Base-by-base conservation (phyloP, 805 yeast genomes). In the Lachancea fermentati region DNA sequence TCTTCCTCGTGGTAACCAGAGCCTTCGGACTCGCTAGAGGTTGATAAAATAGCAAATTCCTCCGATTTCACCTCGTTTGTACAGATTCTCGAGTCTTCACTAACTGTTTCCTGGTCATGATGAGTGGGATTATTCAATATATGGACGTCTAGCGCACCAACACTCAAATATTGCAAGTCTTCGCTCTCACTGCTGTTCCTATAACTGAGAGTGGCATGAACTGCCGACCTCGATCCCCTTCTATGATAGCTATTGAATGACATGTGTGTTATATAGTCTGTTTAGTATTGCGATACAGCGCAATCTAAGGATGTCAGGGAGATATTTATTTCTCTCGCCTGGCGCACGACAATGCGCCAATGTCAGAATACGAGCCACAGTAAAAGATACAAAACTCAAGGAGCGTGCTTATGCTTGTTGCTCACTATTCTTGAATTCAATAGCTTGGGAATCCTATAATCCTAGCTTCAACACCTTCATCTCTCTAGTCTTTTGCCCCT, bases 41-140 rank as follows among this genome's bases (percentile, higher is more conserved):
- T 47, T 2, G 55, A 52, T 14, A 52, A 43, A 17, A 52, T 45
- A 1, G 55, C 55, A 30, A 43, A 43, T 31, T 52, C 54, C 8
- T 49, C 50, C 9, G 54, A 45, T 4, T 43, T 38, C 16, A 51
- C 44, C 26, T 51, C 54, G 14, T 35, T 41, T 30, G 39, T 19
- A 8, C 31, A 37, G 4, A 34, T 33, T 24, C 37, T 41, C 6
- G 48, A 41, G 17, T 40, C 45, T 2, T 43, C 47, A 31, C 51
- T 47, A 7, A 42, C 33, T 4, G 47, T 36, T 11, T 37, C 43
- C 13, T 22, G 43, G 15, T 32, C 43, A 7, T 28, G 19, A 4
- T 8, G 12, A 11, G 30, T 29, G 4, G 57, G 57, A 25, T 44
- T 42, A 32, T 50, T 52, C 28, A 52, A 30, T 11, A 52, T 39